Conservation (phyloP, 305 asterid species). For the Stenogyne calaminthoides region DNA sequence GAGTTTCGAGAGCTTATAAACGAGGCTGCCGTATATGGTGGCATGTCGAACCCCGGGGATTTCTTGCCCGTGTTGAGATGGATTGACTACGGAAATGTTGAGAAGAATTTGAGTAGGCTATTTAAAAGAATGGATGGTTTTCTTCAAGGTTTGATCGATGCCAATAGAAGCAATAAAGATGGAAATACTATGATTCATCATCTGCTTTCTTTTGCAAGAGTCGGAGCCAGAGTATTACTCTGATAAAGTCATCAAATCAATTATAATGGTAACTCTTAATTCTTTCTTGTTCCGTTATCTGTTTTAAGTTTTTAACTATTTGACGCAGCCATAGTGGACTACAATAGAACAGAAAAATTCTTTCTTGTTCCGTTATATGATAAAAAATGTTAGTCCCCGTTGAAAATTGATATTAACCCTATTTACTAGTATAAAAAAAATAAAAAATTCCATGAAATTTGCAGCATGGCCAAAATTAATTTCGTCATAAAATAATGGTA, state of each 20-base stretch:
- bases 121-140: slow-evolving; percentile 23
- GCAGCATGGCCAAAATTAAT: no score
- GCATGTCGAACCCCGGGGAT: slow-evolving; percentile 36
- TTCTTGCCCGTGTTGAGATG: slow-evolving; percentile 41
- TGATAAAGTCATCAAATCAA: slow-evolving; percentile 34
- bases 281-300: neutral
- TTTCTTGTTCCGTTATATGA: no score
- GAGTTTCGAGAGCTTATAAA: slow-evolving; percentile 26
- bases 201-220: slow-evolving; percentile 39
- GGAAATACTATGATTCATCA: slow-evolving; percentile 33
- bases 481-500: no score
- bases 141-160: slow-evolving; percentile 41
- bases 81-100: slow-evolving; percentile 34
- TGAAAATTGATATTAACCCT: no score
- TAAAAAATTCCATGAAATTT: no score
- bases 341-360: no score
- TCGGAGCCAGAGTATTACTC: slow-evolving; percentile 38
- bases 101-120: slow-evolving; percentile 35
- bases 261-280: slow-evolving; percentile 6
- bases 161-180: neutral
- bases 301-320: no score
- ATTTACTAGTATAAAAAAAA: no score
- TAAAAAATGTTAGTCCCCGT: no score
- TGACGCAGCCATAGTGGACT: no score
- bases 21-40: slow-evolving; percentile 26